Evolutionary conservation across 192 early-diverging fungal genomes (phyloP).

Genomic region (Mortierella antarctica): DNA sequence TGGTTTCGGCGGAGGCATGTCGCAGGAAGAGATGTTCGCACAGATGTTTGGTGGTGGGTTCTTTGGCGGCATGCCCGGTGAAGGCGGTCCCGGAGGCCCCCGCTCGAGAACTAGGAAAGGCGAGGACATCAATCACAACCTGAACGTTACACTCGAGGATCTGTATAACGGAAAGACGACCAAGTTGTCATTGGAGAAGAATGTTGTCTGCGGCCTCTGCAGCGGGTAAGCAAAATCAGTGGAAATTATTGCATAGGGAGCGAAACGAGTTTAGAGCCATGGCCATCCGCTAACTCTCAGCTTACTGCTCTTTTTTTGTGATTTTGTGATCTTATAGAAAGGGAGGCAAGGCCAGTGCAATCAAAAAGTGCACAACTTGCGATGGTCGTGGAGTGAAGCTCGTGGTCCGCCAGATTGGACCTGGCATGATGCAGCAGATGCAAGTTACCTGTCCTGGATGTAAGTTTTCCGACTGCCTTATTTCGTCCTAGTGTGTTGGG

Average conservation of each 20-base stretch:
- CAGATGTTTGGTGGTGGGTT: constrained; percentile 79
- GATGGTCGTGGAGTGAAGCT: constrained; percentile 84
- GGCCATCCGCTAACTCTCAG: neutral
- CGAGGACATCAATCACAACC: constrained; percentile 72
- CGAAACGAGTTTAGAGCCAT: neutral
- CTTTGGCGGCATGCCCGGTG: constrained; percentile 47
- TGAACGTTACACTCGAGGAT: constrained; percentile 92
- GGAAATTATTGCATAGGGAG: neutral
- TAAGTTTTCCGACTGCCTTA: constrained; percentile 29
- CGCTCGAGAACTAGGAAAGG: constrained; percentile 56
- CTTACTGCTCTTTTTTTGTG: neutral
- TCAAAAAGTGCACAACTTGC: constrained; percentile 79
- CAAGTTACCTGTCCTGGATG: constrained; percentile 84
- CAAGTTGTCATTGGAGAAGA: constrained; percentile 84
- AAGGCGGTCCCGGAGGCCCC: constrained; percentile 17
- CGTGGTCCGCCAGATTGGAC: constrained; percentile 85
- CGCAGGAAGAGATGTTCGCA: constrained; percentile 87
- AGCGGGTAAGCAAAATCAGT: constrained; percentile 59
- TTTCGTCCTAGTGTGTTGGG: neutral
- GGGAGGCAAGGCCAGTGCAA: constrained; percentile 84
- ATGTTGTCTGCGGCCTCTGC: constrained; percentile 73
- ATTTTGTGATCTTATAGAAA: constrained; percentile 64
- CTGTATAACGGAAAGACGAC: constrained; percentile 92
- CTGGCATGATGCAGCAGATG: constrained; percentile 93
- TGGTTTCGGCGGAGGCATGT: constrained; percentile 68